phyloP scores from a whole-genome alignment of 768 basidiomycete species.

The Coprinopsis marcescibilis region DNA sequence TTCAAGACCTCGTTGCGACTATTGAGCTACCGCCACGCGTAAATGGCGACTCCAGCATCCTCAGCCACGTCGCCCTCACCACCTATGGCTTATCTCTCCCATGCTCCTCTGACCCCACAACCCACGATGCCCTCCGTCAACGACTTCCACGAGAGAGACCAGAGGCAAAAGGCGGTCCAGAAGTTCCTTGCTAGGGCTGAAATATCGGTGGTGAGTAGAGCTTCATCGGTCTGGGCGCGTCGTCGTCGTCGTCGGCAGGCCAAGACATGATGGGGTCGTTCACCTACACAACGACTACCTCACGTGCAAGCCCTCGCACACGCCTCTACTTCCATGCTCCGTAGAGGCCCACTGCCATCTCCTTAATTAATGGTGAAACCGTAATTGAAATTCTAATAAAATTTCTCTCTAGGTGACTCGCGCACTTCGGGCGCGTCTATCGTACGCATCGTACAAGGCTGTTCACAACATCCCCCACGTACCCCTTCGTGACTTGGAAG shows the following conservation, averaged over 20 bases:
- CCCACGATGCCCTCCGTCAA: slow-evolving; percentile 25
- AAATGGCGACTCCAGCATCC: slow-evolving; percentile 77
- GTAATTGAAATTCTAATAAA: slow-evolving; percentile 32
- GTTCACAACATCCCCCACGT: slow-evolving; percentile 63
- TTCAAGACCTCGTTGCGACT: slow-evolving; percentile 16
- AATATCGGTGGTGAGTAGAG: slow-evolving; percentile 64
- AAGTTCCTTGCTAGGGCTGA: slow-evolving; percentile 78
- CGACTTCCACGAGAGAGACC: slow-evolving; percentile 48
- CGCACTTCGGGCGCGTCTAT: slow-evolving; percentile 71
- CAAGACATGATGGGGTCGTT: slow-evolving; percentile 21
- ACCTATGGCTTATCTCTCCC: slow-evolving; percentile 56
- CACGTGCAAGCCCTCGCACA: slow-evolving; percentile 12
- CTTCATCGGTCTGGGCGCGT: slow-evolving; percentile 43
- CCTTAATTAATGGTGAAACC: slow-evolving; percentile 24
- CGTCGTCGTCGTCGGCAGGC: slow-evolving; percentile 18
- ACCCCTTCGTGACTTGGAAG: slow-evolving; percentile 67
- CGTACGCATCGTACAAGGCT: slow-evolving; percentile 83
- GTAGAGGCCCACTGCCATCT: slow-evolving; percentile 7
- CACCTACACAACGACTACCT: slow-evolving; percentile 11
- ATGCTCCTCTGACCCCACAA: slow-evolving; percentile 34
- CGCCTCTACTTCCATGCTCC: slow-evolving; percentile 8
- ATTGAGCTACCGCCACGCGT: slow-evolving; percentile 27
- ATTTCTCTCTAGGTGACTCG: slow-evolving; percentile 66
- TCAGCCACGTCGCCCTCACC: slow-evolving; percentile 82
- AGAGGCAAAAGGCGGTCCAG: slow-evolving; percentile 61